These are phyloP conservation scores for Leccinum variicolor DNA, from an alignment of 768 basidiomycete genomes.

Conservation along the genomic window DNA sequence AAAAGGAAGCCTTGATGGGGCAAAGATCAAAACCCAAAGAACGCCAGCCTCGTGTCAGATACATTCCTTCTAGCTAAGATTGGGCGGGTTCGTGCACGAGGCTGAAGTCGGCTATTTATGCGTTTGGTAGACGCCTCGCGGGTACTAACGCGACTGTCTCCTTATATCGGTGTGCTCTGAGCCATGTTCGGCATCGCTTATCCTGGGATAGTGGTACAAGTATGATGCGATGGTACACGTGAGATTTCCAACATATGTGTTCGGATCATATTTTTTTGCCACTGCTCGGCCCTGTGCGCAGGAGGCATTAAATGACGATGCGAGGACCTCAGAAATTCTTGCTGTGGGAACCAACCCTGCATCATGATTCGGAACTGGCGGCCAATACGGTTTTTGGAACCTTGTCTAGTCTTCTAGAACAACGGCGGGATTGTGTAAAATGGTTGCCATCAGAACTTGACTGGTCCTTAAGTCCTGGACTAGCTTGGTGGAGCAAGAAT, in stretches of 20 bases:
- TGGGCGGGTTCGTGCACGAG: not conserved
- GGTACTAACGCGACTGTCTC: not conserved
- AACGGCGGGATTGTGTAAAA: not conserved
- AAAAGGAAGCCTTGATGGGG: constrained; percentile 18
- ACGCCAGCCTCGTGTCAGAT: constrained; percentile 8
- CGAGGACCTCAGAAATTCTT: not conserved
- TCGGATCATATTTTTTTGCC: constrained; percentile 4
- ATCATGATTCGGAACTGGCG: not conserved
- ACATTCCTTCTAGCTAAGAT: constrained; percentile 4
- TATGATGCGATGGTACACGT: not conserved
- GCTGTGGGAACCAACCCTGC: not conserved
- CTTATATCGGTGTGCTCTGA: not conserved
- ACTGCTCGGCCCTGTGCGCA: constrained; percentile 1
- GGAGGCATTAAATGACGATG: not conserved
- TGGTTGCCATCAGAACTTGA: not conserved
- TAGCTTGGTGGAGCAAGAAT: not conserved
- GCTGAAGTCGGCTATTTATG: not conserved
- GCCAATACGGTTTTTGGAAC: not conserved
- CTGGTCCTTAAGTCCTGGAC: not conserved
- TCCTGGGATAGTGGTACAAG: not conserved
- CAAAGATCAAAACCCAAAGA: not conserved
- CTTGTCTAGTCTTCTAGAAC: not conserved
- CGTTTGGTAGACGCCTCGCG: constrained; percentile 10
- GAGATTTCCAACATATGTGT: constrained; percentile 1
- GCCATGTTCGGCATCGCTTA: constrained; percentile 10